Conservation (phyloP, 192 early-diverging fungal species). For the Obelidium mucronatum region DNA sequence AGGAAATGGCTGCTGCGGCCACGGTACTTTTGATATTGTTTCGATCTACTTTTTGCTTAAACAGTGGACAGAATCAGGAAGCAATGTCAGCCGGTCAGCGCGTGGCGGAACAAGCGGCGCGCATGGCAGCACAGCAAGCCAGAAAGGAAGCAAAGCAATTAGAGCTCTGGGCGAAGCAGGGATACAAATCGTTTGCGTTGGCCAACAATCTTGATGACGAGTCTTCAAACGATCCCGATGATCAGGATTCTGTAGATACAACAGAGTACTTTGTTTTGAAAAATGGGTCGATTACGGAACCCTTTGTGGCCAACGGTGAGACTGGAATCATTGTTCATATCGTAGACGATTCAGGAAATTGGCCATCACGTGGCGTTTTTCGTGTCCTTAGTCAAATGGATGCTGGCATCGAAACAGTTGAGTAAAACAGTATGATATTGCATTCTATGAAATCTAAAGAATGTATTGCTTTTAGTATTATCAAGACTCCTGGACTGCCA, state of each 20-base stretch:
- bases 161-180: slow-evolving; percentile 14
- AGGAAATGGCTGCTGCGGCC: not conserved
- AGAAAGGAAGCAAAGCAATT: not conserved
- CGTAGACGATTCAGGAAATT: slow-evolving; percentile 35
- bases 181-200: slow-evolving; percentile 28
- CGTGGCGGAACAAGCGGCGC: not conserved
- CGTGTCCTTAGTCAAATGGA: slow-evolving; percentile 22
- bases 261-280: slow-evolving; percentile 18
- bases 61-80: slow-evolving; percentile 5
- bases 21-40: too few species aligned
- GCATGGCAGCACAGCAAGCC: not conserved
- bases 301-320: slow-evolving; percentile 5
- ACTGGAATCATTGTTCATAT: slow-evolving; percentile 36
- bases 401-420: not conserved
- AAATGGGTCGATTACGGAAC: slow-evolving; percentile 29
- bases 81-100: not conserved
- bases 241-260: not conserved
- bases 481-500: not conserved
- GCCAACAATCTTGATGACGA: not conserved
- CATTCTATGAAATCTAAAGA: too few species aligned
- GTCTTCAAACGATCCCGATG: slow-evolving; percentile 2
- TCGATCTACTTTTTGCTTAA: not conserved
- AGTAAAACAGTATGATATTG: too few species aligned
- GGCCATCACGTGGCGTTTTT: slow-evolving; percentile 36
- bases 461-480: too few species aligned